Base-by-base conservation (phyloP, 768 basidiomycete genomes). In the Asterophora lycoperdoides region DNA sequence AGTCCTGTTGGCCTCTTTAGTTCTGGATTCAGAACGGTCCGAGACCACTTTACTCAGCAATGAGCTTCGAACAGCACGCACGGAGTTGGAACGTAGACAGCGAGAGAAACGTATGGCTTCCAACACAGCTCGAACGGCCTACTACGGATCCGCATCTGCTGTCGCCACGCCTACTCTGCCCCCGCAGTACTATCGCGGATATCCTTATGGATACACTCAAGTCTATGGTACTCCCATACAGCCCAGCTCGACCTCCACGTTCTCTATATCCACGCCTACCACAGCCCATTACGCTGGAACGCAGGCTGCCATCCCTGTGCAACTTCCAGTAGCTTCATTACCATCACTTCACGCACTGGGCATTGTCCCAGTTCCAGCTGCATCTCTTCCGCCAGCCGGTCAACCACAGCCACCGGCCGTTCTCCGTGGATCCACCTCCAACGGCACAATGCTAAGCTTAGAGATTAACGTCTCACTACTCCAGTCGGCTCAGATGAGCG, bases 381-480 rank as follows among this genome's bases (percentile, higher is more conserved):
- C 74, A 10, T 75, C 81, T 13, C 59, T 84, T 18, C 73, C 76
- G 8, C 62, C 68, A 11, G 68, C 78, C 37, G 79, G 75, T 18
- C 79, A 83, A 53, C 73, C 80, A 14, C 84, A 81, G 56, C 84
- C 87, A 0, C 75, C 84, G n/a, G 88, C 86, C n/a, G 77, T 91
- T 13, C 70, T 90, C 42, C 78, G 83, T 33, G 83, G 86, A 23
- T 83, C 84, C 1, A 80, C 81, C 2, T 77, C 80, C 6, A 82
- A 87, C 58, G 87, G 87, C 10, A 76, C 78, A 15, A 81, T 84
- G 73, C 64, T 89, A 49, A 85, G 76, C 60, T 67, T 92, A 46
- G 89, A 91, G 54, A 86, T 92, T 60, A 89, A 90, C 52, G 80
- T 89, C 23, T 81, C 82, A 13, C 65, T 83, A 15, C 70, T 92